A percentile compares a stretch with the other conserved stretches of the same genome.
These are phyloP conservation scores for Pulveroboletus sp. DNA, from an alignment of 1,284 basidiomycete species.

Conservation along the genomic window DNA sequence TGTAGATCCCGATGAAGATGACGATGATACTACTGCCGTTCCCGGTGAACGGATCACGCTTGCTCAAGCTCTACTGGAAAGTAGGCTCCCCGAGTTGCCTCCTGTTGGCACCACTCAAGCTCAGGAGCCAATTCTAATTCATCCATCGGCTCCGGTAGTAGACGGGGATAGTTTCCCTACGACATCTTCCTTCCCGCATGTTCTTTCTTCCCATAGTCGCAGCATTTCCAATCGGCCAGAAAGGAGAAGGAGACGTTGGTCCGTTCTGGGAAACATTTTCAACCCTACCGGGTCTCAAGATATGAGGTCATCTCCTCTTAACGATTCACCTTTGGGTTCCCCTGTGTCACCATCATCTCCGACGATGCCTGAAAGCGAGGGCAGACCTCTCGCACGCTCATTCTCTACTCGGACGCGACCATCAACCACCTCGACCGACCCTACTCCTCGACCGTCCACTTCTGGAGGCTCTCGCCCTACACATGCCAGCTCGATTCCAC, in stretches of 20 bases:
- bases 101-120: conserved; percentile 63
- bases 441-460: conserved; percentile 29
- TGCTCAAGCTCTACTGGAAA: conserved; percentile 72
- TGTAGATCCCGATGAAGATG: conserved; percentile 63
- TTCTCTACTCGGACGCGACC: conserved; percentile 25
- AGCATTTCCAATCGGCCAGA: conserved; percentile 32
- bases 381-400: conserved; percentile 28
- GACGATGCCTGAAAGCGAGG: conserved; percentile 18
- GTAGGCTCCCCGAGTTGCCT: conserved; percentile 70
- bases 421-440: conserved; percentile 6
- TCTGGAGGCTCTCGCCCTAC: conserved; percentile 16
- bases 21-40: conserved; percentile 45
- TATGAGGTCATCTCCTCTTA: conserved; percentile 29
- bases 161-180: conserved; percentile 46
- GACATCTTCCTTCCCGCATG: conserved; percentile 52
- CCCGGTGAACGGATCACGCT: conserved; percentile 62
- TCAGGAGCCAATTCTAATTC: conserved; percentile 68
- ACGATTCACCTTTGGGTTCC: conserved; percentile 22
- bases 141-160: conserved; percentile 39
- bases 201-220: conserved; percentile 37
- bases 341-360: conserved; percentile 13
- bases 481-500: conserved; percentile 18
- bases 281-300: conserved; percentile 24
- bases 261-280: conserved; percentile 51
- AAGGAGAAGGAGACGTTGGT: conserved; percentile 41